Evolutionary conservation across 805 yeast species (phyloP).

Genomic region (Ogataea methanolica): DNA sequence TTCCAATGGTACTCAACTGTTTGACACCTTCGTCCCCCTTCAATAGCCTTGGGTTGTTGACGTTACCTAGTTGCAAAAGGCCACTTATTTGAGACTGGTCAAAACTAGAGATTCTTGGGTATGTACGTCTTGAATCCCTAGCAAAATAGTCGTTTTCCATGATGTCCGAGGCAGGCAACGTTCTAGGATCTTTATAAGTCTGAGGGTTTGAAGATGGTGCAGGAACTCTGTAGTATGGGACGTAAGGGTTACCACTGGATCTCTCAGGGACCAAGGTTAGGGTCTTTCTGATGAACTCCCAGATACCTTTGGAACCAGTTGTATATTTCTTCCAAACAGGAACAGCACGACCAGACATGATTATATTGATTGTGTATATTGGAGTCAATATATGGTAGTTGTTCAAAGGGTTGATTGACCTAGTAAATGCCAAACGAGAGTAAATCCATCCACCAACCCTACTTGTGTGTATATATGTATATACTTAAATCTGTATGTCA

Average conservation of each 20-base stretch:
- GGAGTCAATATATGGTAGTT: too few relatives aligned
- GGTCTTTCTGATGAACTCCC: constrained; percentile 69
- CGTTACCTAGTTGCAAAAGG: constrained; percentile 64
- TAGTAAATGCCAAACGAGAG: too few relatives aligned
- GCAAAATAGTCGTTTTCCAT: constrained; percentile 60
- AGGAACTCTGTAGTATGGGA: constrained; percentile 61
- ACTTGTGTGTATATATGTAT: too few relatives aligned
- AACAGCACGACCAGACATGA: constrained; percentile 74
- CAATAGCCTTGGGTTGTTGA: constrained; percentile 57
- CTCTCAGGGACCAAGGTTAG: constrained; percentile 72
- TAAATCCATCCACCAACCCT: too few relatives aligned
- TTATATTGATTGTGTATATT: constrained; percentile 2
- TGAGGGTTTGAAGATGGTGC: constrained; percentile 70
- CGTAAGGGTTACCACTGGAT: constrained; percentile 87
- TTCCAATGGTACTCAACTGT: constrained; percentile 47
- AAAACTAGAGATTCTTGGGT: constrained; percentile 64
- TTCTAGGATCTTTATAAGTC: constrained; percentile 63
- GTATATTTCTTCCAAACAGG: constrained; percentile 77
- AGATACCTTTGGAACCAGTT: constrained; percentile 73
- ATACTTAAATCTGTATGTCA: too few relatives aligned
- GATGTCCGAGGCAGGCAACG: constrained; percentile 75
- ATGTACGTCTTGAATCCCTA: constrained; percentile 75
- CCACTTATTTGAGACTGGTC: constrained; percentile 77
- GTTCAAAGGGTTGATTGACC: too few relatives aligned
- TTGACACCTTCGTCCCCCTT: constrained; percentile 69